Evolutionary conservation across 352 stramenopile species (phyloP).

Genomic region (Pythium angustatum): DNA sequence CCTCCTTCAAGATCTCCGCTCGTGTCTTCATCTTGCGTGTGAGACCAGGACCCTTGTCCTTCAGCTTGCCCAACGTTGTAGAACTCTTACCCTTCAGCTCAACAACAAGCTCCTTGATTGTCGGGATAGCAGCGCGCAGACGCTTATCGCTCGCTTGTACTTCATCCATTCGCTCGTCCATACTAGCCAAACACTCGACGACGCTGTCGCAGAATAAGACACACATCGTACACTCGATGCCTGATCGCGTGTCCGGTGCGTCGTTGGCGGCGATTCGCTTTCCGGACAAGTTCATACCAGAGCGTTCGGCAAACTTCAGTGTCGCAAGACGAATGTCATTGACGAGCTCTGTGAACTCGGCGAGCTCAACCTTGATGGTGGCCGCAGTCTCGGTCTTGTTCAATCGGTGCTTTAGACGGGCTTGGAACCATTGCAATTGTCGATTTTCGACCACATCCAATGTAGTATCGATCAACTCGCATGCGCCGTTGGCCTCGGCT

Average conservation of each 20-base stretch:
- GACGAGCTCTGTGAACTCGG: constrained; percentile 77
- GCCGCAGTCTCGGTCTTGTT: constrained; percentile 72
- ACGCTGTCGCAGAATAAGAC: constrained; percentile 67
- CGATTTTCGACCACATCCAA: constrained; percentile 71
- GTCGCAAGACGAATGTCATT: constrained; percentile 80
- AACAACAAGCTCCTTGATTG: constrained; percentile 57
- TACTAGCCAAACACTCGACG: constrained; percentile 73
- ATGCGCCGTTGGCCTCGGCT: constrained; percentile 81
- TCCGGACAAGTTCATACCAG: constrained; percentile 54
- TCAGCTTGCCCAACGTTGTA: constrained; percentile 51
- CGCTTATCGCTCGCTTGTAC: constrained; percentile 84
- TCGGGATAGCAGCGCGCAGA: constrained; percentile 62
- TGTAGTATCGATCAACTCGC: constrained; percentile 71
- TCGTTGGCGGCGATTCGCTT: constrained; percentile 75
- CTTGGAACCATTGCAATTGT: constrained; percentile 79
- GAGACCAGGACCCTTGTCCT: constrained; percentile 62
- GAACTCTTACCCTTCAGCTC: constrained; percentile 69
- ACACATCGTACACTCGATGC: constrained; percentile 68
- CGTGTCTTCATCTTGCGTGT: constrained; percentile 69
- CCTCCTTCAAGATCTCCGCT: constrained; percentile 80
- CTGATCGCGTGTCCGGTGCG: constrained; percentile 68
- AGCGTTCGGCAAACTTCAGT: constrained; percentile 82
- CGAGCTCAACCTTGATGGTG: constrained; percentile 87
- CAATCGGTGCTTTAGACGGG: constrained; percentile 68
- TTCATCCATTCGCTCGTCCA: constrained; percentile 82